phyloP scores from a whole-genome alignment of 148 eudicot genomes.

The Amaranthus hypochondriacus region DNA sequence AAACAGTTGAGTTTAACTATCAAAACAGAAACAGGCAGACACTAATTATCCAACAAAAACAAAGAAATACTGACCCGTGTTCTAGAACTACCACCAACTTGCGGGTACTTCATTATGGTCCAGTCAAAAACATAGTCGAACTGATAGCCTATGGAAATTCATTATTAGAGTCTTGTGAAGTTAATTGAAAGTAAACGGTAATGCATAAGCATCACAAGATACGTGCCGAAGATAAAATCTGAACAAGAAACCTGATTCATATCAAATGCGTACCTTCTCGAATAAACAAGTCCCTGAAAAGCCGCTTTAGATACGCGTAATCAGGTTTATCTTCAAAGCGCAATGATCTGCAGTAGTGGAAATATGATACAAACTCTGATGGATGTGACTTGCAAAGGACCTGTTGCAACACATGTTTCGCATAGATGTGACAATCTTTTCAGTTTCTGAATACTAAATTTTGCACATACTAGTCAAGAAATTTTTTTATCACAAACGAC shows the following conservation, averaged over 20 bases:
- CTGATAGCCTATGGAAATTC: slow-evolving; percentile 60
- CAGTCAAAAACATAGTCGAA: slow-evolving; percentile 93
- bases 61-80: slow-evolving; percentile 43
- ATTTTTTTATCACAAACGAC: neutral
- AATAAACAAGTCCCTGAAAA: slow-evolving; percentile 87
- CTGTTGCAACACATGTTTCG: slow-evolving; percentile 32
- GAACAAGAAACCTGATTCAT: neutral
- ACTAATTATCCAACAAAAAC: slow-evolving; percentile 25
- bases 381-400: slow-evolving; percentile 91
- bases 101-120: slow-evolving; percentile 92
- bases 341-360: slow-evolving; percentile 85
- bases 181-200: neutral
- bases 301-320: slow-evolving; percentile 89
- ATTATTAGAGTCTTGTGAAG: neutral
- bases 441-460: neutral
- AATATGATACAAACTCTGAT: slow-evolving; percentile 88
- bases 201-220: neutral
- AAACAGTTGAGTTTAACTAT: slow-evolving; percentile 11
- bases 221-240: neutral
- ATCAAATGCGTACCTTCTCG: slow-evolving; percentile 65
- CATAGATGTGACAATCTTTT: slow-evolving; percentile 14
- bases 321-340: slow-evolving; percentile 98
- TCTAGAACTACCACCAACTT: slow-evolving; percentile 75
- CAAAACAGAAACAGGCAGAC: slow-evolving; percentile 16
- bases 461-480: neutral